Base-by-base conservation (phyloP, 2,329 filamentous ascomycete species). In the Stagonosporopsis cucurbitacearum region DNA sequence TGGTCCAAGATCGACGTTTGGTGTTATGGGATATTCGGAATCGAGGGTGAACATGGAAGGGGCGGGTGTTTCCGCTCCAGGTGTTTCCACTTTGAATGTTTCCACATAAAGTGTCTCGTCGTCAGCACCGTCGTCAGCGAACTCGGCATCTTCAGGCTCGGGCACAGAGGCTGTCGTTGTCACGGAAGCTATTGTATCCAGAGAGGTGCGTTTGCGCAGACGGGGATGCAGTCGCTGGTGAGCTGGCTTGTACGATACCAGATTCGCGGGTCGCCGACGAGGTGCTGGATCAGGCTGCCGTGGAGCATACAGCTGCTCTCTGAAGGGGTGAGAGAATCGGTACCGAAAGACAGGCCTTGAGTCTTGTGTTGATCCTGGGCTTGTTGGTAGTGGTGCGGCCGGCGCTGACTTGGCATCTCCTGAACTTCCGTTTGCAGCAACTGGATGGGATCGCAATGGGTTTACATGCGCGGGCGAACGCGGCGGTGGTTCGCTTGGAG, bases 151-250 rank as follows among this genome's bases (percentile, higher is more conserved):
- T 30, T 58, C 57, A n/a, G 55, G 54, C 30, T 70, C 61, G 12
- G 48, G 48, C 17, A 56, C 52, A 15, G 62, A 64, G 15, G 56
- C 48, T 6, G 59, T 64, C 9, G 66, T 72, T 13, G 60, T 65
- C 32, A 73, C 70, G 2, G 68, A 72, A 15, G 64, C 63, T 45
- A 73, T 73, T 4, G 71, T 73, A 45, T 73, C 71, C 22, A 72
- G 50, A 1, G 71, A 73, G 7, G 68, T 70, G 49, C 66, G 66
- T 46, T 58, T 59, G 5, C 63, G 54, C 19, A 72, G 42, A 33
- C 60, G 62, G 8, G 57, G 57, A 17, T 66, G 66, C 15, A 70
- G 48, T 26, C 62, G 65, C 54, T 56, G 62, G 37, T 66, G 65
- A 43, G 51, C 41, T 3, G 57, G 52, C 25, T 60, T 63, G 17